Percentiles rank a stretch among this genome's conserved stretches.
phyloP scores from a whole-genome alignment of 2,329 filamentous ascomycete species.

The Fusarium floridanum region DNA sequence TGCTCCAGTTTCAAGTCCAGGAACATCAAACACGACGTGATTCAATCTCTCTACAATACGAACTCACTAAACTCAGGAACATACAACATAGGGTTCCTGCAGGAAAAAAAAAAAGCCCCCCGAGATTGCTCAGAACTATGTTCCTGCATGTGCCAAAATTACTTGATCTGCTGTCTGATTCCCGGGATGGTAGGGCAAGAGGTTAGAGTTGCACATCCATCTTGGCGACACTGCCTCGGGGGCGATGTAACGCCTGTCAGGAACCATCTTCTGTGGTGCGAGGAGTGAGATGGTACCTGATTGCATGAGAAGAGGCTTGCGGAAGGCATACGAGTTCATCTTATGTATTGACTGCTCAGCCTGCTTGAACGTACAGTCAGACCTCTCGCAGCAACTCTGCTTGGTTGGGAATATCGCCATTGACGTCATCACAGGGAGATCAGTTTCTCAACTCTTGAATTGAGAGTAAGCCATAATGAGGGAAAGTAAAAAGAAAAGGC shows the following conservation, averaged over 20 bases:
- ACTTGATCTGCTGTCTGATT: background rate
- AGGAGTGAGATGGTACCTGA: background rate
- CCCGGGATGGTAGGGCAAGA: background rate
- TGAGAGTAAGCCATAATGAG: background rate
- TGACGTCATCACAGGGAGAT: background rate
- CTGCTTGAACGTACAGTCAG: background rate
- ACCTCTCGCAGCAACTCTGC: background rate
- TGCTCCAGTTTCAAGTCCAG: background rate
- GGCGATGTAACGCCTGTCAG: background rate
- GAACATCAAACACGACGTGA: background rate
- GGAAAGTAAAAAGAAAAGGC: background rate
- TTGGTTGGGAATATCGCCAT: background rate
- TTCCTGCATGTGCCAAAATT: background rate
- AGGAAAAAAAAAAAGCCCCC: background rate
- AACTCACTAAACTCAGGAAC: background rate
- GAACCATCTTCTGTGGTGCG: background rate
- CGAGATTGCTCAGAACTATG: background rate
- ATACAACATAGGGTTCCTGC: background rate
- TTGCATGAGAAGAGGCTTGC: background rate
- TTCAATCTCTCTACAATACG: slow-evolving; percentile 2
- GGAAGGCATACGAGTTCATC: background rate
- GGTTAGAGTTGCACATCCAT: background rate
- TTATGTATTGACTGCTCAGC: background rate
- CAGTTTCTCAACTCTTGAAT: background rate
- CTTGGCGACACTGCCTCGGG: background rate